Conservation (phyloP, 2,329 filamentous ascomycete species). For the Phyllosticta paracitricarpa region DNA sequence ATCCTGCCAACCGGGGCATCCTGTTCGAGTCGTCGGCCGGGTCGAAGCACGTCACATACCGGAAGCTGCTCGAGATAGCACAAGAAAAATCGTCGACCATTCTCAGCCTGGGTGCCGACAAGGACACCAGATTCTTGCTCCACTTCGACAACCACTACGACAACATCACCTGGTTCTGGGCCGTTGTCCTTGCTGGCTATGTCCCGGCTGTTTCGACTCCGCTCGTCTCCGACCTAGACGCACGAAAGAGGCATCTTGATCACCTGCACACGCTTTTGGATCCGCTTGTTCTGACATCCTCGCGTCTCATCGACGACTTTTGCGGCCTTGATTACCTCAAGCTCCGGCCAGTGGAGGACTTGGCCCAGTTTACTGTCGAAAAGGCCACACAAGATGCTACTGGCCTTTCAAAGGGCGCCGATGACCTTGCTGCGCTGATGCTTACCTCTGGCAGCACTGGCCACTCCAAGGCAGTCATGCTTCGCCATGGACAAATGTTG, state of each 20-base stretch:
- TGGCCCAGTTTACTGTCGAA: neutral
- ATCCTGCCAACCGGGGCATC: neutral
- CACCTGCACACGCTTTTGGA: constrained; percentile 1
- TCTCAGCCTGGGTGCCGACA: neutral
- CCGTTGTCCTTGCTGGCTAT: neutral
- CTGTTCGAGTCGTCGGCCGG: neutral
- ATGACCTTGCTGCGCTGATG: constrained; percentile 25
- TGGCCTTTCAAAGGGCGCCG: neutral
- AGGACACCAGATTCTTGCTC: neutral
- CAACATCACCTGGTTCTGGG: constrained; percentile 2
- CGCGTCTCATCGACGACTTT: neutral
- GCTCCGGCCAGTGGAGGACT: neutral
- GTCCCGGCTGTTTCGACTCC: constrained; percentile 1
- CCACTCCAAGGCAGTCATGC: constrained; percentile 39
- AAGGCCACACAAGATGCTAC: neutral
- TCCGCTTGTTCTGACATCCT: neutral
- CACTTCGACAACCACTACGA: neutral
- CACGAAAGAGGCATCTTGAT: neutral
- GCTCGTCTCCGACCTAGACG: neutral
- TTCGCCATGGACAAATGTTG: constrained; percentile 36
- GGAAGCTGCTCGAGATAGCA: neutral
- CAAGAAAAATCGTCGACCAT: neutral
- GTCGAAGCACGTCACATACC: neutral
- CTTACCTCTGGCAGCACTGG: constrained; percentile 46
- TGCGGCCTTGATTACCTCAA: neutral